Evolutionary conservation across 2,329 filamentous ascomycete genomes (phyloP), one percentile per base, ranked within the genome.

Genomic region (Alternaria gansuensis): DNA sequence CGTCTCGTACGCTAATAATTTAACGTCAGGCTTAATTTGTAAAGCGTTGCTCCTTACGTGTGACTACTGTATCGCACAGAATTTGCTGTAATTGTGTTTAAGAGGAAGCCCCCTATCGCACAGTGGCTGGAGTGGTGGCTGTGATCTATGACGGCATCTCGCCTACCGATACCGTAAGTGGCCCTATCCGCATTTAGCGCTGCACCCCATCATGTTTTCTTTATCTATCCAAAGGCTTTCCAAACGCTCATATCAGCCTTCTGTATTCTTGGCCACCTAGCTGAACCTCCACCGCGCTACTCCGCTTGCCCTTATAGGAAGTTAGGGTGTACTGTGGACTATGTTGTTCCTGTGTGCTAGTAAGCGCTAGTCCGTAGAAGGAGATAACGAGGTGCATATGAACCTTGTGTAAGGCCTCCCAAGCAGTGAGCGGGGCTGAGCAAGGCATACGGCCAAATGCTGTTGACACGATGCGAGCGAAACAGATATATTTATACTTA

Each of bases 351-450:
- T 29, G 2, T 31, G 28, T 37, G 29, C 21, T 39, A 10, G 24
- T 40, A 14, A 41, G 33, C 43, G 23, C 43, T 49, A 54, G 14
- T 31, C 52, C 43, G 3, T 9, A 28, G 10, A 23, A 24, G 34
- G 51, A 40, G 13, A 39, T 31, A 54, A 46, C 23, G 17, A 31
- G 33, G 37, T 39, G 51, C 51, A 34, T 23, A 39, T 37, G 29
- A 26, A 37, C 34, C n/a, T 51, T 21, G 6, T 14, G 36, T 37
- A 13, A 53, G 51, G 51, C 40, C 40, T 41, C 39, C 49, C 43
- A 45, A n/a, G 31, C 33, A 24, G 17, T 4, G 31, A 53, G 51
- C 24, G 40, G 33, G 51, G 51, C 50, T 52, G 39, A 36, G 50
- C 39, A 41, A 52, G 17, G 39, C 37, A 52, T 24, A 52, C 13